Evolutionary conservation across 306 rosid species (phyloP).

Genomic region (Oemleria cerasiformis): DNA sequence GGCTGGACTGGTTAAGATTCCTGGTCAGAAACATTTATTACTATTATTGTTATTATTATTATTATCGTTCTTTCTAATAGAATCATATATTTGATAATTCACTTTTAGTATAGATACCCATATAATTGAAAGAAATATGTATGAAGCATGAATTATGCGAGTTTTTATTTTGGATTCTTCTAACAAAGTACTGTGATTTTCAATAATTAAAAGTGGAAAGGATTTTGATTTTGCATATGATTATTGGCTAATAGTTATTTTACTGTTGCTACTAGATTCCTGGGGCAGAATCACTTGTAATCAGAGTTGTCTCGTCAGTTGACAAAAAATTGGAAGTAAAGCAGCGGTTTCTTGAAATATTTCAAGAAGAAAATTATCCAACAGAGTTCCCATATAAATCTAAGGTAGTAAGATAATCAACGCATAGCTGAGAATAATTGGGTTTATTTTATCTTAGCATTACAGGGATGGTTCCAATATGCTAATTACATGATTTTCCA

Average conservation of each 20-base stretch:
- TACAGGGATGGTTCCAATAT: conserved; percentile 8
- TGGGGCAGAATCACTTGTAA: conserved; percentile 82
- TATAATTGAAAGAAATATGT: not conserved
- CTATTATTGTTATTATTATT: not conserved
- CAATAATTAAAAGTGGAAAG: not conserved
- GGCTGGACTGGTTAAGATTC: not conserved
- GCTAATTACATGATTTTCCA: conserved; percentile 10
- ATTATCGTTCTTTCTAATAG: not conserved
- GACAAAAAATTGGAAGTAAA: conserved; percentile 98
- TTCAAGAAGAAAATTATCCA: conserved; percentile 95
- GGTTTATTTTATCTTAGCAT: not conserved
- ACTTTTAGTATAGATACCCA: not conserved
- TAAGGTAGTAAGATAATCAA: conserved; percentile 48
- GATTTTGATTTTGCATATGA: not conserved
- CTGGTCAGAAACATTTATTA: not conserved
- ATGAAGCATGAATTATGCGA: not conserved
- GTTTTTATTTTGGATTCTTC: not conserved
- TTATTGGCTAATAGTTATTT: conserved; percentile 17
- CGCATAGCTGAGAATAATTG: not conserved
- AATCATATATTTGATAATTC: not conserved
- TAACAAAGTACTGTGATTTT: not conserved
- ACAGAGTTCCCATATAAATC: conserved; percentile 94
- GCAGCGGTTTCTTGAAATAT: conserved; percentile 85
- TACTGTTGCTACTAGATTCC: conserved; percentile 64
- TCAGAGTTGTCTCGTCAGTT: conserved; percentile 94